These are phyloP conservation scores for Epichloe aotearoae DNA, from an alignment of 2,329 filamentous ascomycete genomes.

Conservation along the genomic window DNA sequence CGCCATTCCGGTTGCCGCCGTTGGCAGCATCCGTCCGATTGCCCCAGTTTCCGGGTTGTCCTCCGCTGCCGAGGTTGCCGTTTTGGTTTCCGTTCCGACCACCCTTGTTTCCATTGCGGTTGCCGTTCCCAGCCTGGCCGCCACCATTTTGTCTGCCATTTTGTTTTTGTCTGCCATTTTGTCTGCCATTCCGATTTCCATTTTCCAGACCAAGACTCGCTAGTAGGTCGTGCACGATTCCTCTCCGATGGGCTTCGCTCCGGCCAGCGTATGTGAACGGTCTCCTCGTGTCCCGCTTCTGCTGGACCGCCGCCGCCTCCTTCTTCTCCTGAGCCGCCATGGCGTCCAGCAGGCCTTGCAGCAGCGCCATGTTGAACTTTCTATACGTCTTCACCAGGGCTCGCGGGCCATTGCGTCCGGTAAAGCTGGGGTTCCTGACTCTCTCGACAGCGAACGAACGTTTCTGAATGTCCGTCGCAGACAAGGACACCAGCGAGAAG, in stretches of 20 bases:
- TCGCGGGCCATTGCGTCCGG: conserved; percentile 39
- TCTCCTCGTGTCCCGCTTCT: background rate
- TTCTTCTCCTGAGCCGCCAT: conserved; percentile 13
- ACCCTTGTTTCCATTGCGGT: background rate
- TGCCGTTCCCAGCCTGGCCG: background rate
- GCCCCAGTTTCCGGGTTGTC: background rate
- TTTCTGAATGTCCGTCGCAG: conserved; percentile 30
- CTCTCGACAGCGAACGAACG: conserved; percentile 50
- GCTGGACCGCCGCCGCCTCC: background rate
- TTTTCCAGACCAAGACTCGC: background rate
- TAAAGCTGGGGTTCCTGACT: conserved; percentile 40
- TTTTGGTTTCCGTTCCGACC: background rate
- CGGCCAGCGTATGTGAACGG: background rate
- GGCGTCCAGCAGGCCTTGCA: conserved; percentile 26
- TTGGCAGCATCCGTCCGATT: background rate
- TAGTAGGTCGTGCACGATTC: background rate
- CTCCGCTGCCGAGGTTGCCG: conserved; percentile 30
- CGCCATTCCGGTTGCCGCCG: background rate
- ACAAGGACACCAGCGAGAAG: conserved; percentile 33
- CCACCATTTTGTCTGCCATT: no score
- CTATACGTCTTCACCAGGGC: conserved; percentile 53
- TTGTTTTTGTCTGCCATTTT: no score
- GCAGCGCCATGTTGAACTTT: conserved; percentile 49
- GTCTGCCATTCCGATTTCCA: background rate
- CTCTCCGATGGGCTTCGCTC: background rate